These are phyloP conservation scores for Asterella californica DNA, from an alignment of 225 moss, liverwort and hornwort genomes.

Conservation along the genomic window DNA sequence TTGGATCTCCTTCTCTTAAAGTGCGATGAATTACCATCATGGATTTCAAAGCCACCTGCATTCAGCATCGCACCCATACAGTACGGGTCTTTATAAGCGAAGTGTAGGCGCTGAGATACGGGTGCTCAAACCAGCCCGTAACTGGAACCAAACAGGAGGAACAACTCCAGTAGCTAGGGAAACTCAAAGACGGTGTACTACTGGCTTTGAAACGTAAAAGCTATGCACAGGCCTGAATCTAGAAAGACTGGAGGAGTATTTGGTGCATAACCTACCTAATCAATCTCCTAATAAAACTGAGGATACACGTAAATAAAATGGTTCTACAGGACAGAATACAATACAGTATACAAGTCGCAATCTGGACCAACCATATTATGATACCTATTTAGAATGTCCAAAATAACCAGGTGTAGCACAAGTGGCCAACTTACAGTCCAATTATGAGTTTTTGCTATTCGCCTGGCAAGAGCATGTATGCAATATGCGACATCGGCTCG, in stretches of 20 bases:
- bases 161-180: neutral
- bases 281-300: neutral
- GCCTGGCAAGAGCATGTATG: conserved; percentile 93
- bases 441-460: conserved; percentile 98
- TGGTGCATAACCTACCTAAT: neutral
- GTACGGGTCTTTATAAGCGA: neutral
- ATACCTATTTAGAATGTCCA: neutral
- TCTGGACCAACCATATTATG: too few species aligned
- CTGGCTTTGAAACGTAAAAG: neutral
- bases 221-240: neutral
- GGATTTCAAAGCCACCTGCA: conserved; percentile 88
- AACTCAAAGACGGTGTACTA: neutral
- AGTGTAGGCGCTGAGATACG: neutral
- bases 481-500: conserved; percentile 98
- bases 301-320: neutral
- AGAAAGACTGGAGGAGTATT: neutral
- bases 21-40: conserved; percentile 99
- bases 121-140: neutral
- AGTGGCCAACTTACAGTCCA: conserved; percentile 73
- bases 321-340: neutral
- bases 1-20: conserved; percentile 92
- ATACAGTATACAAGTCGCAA: neutral
- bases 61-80: neutral
- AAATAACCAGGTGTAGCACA: neutral
- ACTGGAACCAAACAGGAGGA: neutral